A percentile compares a stretch with the other conserved stretches of the same genome.
Evolutionary conservation across 73 alveolate genomes (phyloP).

Genomic region (Symbiodinium natans): DNA sequence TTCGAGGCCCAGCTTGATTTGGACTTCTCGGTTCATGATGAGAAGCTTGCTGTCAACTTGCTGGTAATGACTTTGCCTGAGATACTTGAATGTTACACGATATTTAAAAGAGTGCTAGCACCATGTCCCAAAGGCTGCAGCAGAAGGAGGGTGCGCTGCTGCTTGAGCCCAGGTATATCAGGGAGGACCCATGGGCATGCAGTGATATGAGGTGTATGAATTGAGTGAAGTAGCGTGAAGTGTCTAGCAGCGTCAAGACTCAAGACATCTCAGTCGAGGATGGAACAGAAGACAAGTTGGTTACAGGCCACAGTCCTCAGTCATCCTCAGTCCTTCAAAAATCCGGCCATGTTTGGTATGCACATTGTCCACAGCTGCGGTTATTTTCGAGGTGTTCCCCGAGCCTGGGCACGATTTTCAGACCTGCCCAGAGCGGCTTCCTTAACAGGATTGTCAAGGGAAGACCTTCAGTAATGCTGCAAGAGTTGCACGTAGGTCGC

Average conservation of each 20-base stretch:
- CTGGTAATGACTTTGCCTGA: neutral
- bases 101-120: neutral
- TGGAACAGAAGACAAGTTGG: conserved; percentile 48
- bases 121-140: neutral
- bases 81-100: neutral
- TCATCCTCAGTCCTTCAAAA: too few species aligned
- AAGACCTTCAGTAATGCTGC: too few species aligned
- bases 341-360: too few species aligned
- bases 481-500: too few species aligned
- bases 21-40: conserved; percentile 48
- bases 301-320: neutral
- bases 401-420: conserved; percentile 43
- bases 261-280: too few species aligned
- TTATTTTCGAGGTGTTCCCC: conserved; percentile 25
- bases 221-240: neutral
- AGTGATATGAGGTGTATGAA: neutral
- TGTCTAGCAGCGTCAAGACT: too few species aligned
- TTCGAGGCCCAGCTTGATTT: conserved; percentile 13
- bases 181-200: conserved; percentile 13
- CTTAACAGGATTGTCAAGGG: too few species aligned
- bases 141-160: conserved; percentile 70
- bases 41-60: conserved; percentile 43
- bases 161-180: conserved; percentile 45
- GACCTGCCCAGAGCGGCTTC: neutral
- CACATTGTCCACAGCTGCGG: neutral